Percentiles rank a stretch among this genome's conserved stretches.
Evolutionary conservation across 2,329 filamentous ascomycete genomes (phyloP).

Genomic region (Ceratocystis alfenasii): DNA sequence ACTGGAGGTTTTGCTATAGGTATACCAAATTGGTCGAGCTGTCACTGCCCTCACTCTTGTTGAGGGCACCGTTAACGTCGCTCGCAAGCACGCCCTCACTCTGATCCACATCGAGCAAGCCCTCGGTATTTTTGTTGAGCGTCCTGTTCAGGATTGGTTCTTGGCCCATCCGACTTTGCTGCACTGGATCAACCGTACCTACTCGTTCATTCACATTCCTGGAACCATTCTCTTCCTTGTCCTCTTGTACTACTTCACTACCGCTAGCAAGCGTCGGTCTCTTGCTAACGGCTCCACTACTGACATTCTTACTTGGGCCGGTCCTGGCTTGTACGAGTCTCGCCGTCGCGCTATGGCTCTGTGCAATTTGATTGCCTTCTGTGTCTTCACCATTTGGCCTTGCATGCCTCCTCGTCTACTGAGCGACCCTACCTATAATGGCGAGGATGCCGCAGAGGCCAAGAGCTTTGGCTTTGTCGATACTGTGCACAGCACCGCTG

Average conservation of each 20-base stretch:
- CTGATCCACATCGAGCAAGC: slow-evolving; percentile 54
- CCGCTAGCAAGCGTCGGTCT: slow-evolving; percentile 41
- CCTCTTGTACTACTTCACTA: slow-evolving; percentile 58
- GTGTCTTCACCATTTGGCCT: slow-evolving; percentile 51
- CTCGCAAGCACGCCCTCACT: slow-evolving; percentile 55
- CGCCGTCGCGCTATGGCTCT: slow-evolving; percentile 49
- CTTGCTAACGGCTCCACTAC: slow-evolving; percentile 23
- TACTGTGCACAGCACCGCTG: slow-evolving; percentile 41
- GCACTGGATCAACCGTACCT: slow-evolving; percentile 58
- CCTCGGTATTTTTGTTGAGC: slow-evolving; percentile 54
- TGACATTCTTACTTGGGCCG: slow-evolving; percentile 29
- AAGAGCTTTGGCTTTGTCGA: slow-evolving; percentile 51
- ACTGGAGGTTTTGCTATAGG: slow-evolving; percentile 33
- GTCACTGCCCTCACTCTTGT: slow-evolving; percentile 58
- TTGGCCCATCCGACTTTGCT: slow-evolving; percentile 42
- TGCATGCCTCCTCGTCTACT: slow-evolving; percentile 53
- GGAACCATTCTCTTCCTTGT: slow-evolving; percentile 57
- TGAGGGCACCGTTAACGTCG: slow-evolving; percentile 55
- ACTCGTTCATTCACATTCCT: slow-evolving; percentile 69
- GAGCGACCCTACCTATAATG: slow-evolving; percentile 43
- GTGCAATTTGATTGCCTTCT: slow-evolving; percentile 48
- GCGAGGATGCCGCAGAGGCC: slow-evolving; percentile 44
- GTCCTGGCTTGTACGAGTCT: slow-evolving; percentile 41
- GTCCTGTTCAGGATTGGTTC: slow-evolving; percentile 46
- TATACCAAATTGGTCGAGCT: slow-evolving; percentile 62